These are phyloP conservation scores for Candida ulmi DNA, from an alignment of 805 yeast species.

Conservation along the genomic window DNA sequence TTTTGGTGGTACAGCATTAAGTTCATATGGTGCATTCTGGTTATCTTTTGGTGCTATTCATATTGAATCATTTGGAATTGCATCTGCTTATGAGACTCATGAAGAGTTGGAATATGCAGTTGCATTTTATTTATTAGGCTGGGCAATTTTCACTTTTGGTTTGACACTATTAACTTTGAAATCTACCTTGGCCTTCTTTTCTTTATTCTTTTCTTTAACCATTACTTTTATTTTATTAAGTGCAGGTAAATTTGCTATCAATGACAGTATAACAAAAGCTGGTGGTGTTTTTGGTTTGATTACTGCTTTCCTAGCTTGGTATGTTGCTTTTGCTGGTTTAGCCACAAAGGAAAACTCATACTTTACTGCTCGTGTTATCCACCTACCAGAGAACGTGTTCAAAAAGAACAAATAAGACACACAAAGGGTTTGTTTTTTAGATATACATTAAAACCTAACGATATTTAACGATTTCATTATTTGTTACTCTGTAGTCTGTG, in stretches of 20 bases:
- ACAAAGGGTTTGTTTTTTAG: too few species aligned
- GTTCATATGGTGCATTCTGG: conserved; percentile 55
- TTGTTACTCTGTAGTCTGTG: too few species aligned
- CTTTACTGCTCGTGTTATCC: conserved; percentile 28
- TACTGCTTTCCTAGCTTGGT: conserved; percentile 60
- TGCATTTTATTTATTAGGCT: conserved; percentile 47
- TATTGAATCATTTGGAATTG: conserved; percentile 48
- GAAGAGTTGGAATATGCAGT: conserved; percentile 40
- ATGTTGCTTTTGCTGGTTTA: conserved; percentile 66
- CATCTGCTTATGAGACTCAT: conserved; percentile 32
- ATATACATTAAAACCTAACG: too few species aligned
- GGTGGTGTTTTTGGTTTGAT: conserved; percentile 65
- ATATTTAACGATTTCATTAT: too few species aligned
- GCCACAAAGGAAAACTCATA: conserved; percentile 63
- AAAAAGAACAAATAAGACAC: conserved; percentile 2
- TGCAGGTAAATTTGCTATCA: conserved; percentile 39
- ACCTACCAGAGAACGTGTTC: conserved; percentile 38
- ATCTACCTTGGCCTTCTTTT: conserved; percentile 41
- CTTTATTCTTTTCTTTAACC: conserved; percentile 39
- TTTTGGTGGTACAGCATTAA: conserved; percentile 49
- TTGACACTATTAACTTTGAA: conserved; percentile 41
- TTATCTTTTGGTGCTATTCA: conserved; percentile 56
- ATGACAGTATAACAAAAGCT: conserved; percentile 34
- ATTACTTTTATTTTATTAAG: conserved; percentile 43
- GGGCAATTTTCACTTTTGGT: conserved; percentile 50